A percentile compares a stretch with the other conserved stretches of the same genome.
Conservation (phyloP, 495 filamentous ascomycete species). For the Clohesyomyces aquaticus region DNA sequence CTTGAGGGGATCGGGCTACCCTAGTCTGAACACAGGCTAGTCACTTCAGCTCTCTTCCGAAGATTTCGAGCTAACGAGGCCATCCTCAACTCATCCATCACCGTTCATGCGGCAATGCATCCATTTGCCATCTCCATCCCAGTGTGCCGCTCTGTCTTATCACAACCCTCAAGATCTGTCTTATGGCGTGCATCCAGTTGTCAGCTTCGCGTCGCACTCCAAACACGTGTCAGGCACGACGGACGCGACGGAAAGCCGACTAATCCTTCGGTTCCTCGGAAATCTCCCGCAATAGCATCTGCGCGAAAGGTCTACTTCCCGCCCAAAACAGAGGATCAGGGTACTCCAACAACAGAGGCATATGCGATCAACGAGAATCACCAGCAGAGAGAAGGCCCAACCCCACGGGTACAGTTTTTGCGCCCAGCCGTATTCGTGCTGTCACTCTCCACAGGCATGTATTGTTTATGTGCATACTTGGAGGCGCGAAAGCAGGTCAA, state of each 20-base stretch:
- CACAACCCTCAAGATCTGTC: background rate
- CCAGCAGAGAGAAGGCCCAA: background rate
- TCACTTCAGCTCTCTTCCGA: too few species aligned
- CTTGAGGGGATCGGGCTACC: too few species aligned
- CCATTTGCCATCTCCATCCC: background rate
- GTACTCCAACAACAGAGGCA: background rate
- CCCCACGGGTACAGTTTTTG: background rate
- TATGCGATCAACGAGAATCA: background rate
- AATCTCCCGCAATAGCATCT: too few species aligned
- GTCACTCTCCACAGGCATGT: background rate
- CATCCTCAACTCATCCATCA: background rate
- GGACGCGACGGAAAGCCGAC: background rate
- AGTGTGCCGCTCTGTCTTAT: background rate
- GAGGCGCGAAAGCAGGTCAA: background rate
- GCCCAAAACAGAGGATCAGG: background rate
- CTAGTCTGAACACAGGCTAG: too few species aligned
- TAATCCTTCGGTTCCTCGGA: background rate
- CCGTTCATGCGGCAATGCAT: background rate
- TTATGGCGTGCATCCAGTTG: background rate
- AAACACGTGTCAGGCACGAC: background rate
- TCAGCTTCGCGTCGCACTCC: background rate
- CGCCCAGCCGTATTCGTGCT: background rate
- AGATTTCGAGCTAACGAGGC: background rate
- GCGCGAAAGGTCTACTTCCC: too few species aligned
- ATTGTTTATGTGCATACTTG: background rate